Evolutionary conservation across 2,329 filamentous ascomycete species (phyloP).

Genomic region (Scytalidium sp.): DNA sequence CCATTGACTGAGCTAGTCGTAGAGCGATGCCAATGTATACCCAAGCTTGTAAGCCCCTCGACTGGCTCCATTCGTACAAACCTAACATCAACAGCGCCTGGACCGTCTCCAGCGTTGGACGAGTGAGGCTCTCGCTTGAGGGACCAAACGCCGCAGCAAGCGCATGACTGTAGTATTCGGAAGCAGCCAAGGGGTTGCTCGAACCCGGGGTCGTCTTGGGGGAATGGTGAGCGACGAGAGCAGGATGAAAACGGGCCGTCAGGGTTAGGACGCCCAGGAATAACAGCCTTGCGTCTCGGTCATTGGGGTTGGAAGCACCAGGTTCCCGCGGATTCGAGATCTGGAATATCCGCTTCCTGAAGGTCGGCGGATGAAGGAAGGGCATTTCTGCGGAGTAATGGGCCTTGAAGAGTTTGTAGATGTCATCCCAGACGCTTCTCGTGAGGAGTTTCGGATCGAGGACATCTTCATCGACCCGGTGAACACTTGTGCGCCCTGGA

Average conservation of each 20-base stretch:
- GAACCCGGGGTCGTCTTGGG: constrained; percentile 12
- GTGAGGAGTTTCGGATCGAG: constrained; percentile 61
- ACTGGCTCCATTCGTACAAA: constrained; percentile 69
- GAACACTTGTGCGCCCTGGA: constrained; percentile 27
- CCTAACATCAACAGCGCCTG: constrained; percentile 70
- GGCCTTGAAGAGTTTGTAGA: constrained; percentile 67
- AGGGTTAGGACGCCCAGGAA: constrained; percentile 66
- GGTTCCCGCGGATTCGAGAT: constrained; percentile 32
- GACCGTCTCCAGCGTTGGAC: constrained; percentile 58
- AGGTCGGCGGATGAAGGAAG: constrained; percentile 65
- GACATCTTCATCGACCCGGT: constrained; percentile 52
- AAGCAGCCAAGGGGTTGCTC: constrained; percentile 51
- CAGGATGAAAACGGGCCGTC: constrained; percentile 65
- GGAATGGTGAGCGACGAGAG: constrained; percentile 49
- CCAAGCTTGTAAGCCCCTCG: constrained; percentile 60
- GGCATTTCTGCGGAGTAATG: constrained; percentile 72
- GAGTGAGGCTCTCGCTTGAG: constrained; percentile 43
- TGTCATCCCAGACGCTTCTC: constrained; percentile 62
- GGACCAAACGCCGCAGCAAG: constrained; percentile 50
- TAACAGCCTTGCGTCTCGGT: constrained; percentile 51
- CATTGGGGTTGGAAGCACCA: constrained; percentile 15
- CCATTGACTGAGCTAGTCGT: constrained; percentile 57
- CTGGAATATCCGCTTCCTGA: constrained; percentile 50
- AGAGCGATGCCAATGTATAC: constrained; percentile 61
- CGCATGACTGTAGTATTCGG: constrained; percentile 62